Base-by-base conservation (phyloP, 495 filamentous ascomycete genomes). In the Oleoguttula mirabilis region DNA sequence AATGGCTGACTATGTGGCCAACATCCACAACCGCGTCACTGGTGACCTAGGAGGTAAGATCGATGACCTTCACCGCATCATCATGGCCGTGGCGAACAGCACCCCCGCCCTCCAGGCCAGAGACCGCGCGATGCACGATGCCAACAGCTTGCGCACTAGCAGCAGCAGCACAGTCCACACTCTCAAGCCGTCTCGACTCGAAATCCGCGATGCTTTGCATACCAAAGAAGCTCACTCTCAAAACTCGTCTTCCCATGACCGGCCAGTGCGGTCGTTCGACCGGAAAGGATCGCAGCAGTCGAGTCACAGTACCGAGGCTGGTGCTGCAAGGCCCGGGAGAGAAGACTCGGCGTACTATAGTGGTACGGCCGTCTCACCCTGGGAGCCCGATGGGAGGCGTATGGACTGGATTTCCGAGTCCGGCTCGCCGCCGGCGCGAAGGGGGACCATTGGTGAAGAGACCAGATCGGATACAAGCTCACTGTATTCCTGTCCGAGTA, bases 1-100 rank as follows among this genome's bases (percentile, higher is more conserved):
- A 16, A 57, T 65, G 48, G 59, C 59, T 23, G 51, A 54, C 11
- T 52, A 58, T 23, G 43, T 65, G 21, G 52, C 57, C 34, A 48
- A 55, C 23, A 56, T 65, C 20, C 59, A 62, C 41, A 32, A 59
- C 20, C 40, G 27, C 6, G 40, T 48, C 4, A 43, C 41, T n/a
- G 57, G 57, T 15, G 41, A 52, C 17, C 47, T 63, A 3, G 40
- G 43, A 15, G 43, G 39, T 23, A 61, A 59, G 41, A 59, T 63
- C 5, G 51, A 57, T 22, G 58, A 65, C 36, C 51, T 60, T 4
- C 54, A 61, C 23, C 41, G 48, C 21, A 45, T 62, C 19, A 58
- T 60, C 34, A 46, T 48, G 22, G 28, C 49, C 3, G 45, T 62
- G 17, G 59, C 55, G n/a, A 49, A 43, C 41, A 44, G 24, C 37